Evolutionary conservation across 106 monocot genomes (phyloP).

Genomic region (Dioscorea alata): DNA sequence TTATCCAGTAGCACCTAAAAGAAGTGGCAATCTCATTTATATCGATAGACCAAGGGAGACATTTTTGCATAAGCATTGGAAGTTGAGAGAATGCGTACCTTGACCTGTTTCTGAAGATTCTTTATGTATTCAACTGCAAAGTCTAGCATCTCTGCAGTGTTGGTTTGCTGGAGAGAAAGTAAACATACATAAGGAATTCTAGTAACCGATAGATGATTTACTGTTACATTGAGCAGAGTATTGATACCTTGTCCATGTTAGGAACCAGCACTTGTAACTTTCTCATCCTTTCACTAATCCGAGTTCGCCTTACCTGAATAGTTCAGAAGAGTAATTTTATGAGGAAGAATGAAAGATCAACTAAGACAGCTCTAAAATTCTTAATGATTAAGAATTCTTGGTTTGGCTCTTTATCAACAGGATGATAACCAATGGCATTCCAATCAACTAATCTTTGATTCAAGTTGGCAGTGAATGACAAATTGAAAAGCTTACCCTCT

Average conservation of each 20-base stretch:
- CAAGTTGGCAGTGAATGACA: too few relatives aligned
- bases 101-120: constrained; percentile 76
- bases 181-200: not conserved
- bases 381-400: too few relatives aligned
- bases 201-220: not conserved
- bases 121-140: constrained; percentile 93
- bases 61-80: not conserved
- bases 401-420: too few relatives aligned
- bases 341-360: too few relatives aligned
- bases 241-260: constrained; percentile 96
- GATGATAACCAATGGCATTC: too few relatives aligned
- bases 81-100: constrained; percentile 26
- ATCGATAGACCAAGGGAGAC: not conserved
- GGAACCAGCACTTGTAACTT: constrained; percentile 96
- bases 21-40: too few relatives aligned
- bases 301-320: constrained; percentile 80
- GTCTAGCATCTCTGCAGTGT: constrained; percentile 92
- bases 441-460: too few relatives aligned
- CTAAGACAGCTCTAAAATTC: too few relatives aligned
- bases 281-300: constrained; percentile 93
- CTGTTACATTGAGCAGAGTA: not conserved
- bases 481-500: constrained; percentile 45
- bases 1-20: constrained; percentile 55
- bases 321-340: too few relatives aligned
- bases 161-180: constrained; percentile 62